phyloP scores from a whole-genome alignment of 495 filamentous ascomycete species.

The Neurospora sp. region DNA sequence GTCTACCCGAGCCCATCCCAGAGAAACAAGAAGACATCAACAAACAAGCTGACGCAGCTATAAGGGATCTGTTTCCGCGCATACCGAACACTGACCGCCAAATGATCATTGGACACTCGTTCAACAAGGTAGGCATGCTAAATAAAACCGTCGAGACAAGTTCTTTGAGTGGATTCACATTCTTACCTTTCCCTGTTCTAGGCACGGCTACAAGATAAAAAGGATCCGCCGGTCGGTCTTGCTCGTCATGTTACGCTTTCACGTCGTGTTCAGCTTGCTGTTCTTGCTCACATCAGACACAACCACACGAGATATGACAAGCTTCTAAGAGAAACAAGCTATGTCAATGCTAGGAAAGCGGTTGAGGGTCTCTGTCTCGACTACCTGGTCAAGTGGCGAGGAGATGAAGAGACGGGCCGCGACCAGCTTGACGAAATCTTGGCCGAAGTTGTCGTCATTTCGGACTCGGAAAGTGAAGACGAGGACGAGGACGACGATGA shows the following conservation, averaged over 20 bases:
- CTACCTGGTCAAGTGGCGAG: slow-evolving; percentile 76
- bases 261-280: slow-evolving; percentile 70
- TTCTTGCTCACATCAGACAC: slow-evolving; percentile 79
- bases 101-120: slow-evolving; percentile 70
- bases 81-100: slow-evolving; percentile 72
- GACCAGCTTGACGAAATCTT: slow-evolving; percentile 71
- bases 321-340: slow-evolving; percentile 53
- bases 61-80: slow-evolving; percentile 76
- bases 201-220: slow-evolving; percentile 24
- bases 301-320: slow-evolving; percentile 78
- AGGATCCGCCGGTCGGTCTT: slow-evolving; percentile 50
- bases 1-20: slow-evolving; percentile 41
- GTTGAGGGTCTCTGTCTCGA: slow-evolving; percentile 64
- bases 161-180: not conserved
- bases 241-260: slow-evolving; percentile 54
- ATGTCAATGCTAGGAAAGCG: slow-evolving; percentile 55
- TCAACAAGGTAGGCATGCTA: slow-evolving; percentile 55
- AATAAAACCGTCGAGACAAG: slow-evolving; percentile 1
- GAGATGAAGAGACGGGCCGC: slow-evolving; percentile 68
- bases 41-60: slow-evolving; percentile 58
- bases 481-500: slow-evolving; percentile 33
- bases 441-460: slow-evolving; percentile 71
- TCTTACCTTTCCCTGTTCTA: slow-evolving; percentile 1
- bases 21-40: slow-evolving; percentile 55
- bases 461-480: slow-evolving; percentile 64